Base-by-base conservation (phyloP, 2,329 filamentous ascomycete genomes). In the Aspergillus ustus region DNA sequence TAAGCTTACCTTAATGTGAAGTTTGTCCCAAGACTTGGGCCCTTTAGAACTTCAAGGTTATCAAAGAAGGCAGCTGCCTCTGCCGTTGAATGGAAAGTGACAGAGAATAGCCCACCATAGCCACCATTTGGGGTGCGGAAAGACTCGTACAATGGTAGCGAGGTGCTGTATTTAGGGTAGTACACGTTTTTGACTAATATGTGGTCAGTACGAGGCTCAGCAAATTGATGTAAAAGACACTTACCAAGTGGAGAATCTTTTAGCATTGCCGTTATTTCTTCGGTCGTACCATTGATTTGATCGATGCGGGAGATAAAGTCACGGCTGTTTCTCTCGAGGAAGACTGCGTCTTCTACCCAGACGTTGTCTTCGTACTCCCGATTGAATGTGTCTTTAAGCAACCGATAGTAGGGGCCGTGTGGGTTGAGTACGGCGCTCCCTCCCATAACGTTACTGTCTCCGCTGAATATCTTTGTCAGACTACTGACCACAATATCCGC, bases 361-460 rank as follows among this genome's bases (percentile, higher is more conserved):
- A 95, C 93, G 58, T 91, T 93, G 75, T 97, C 92, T 77, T 96
- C 91, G 74, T 91, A 95, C 48, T 91, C 86, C 8, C 77, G 74
- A 4, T 79, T 78, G 74, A 91, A 86, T n/a, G 83, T 82, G 5
- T 81, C 73, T 73, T 92, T 94, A n/a, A 99, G 77, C 0, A 78
- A 69, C 2, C 75, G 59, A 75, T 97, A 97, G 78, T 89, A 90
- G 50, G 80, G 86, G n/a, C 88, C 82, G 60, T 88, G 85, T 0
- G 87, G 86, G 64, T 90, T 90, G 56, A 90, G 77, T 17, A 90
- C 83, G 15, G 83, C 81, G 66, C 85, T 91, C 59, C 95, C 95
- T 61, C 93, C 95, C 94, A 98, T 98, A 67, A 99, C 95, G 76
- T 99, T 98, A 76, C 92, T 95, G 77, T 97, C 95, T 54, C 95